Evolutionary conservation across 139 green algal genomes (phyloP), one percentile per base, ranked within the genome.

Genomic region (Tetraselmis chui): DNA sequence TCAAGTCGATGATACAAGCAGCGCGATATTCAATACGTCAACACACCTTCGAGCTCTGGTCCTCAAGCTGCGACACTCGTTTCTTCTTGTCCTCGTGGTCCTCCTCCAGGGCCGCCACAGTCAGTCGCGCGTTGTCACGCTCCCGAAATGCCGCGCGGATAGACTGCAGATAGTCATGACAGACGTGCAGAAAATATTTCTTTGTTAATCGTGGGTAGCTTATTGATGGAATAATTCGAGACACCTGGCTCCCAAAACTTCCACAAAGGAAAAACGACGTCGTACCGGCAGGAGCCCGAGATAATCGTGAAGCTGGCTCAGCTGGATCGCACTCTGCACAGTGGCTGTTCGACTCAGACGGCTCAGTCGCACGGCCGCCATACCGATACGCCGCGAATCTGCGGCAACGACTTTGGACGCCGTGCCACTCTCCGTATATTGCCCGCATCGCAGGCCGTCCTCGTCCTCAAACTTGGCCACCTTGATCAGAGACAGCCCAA

Each of bases 401-500:
- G 85, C 78, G 26, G 88, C 85, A 25, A 92, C 83, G 2, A 30
- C 59, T 26, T 84, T 82, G 23, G 84, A 81, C 24, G 81, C 83
- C 2, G 81, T 76, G 0, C 79, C 86, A 1, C 87, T 76, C 28
- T 89, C 83, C 0, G 83, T 90, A 84, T 93, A 93, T 27, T 75
- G 75, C 23, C 90, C 89, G 23, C 59, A 80, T 30, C 80, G 77
- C 28, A 30, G 77, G 1, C 85, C 89, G 29, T 88, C 86, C 31
- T 89, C 86, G 32, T 94, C 92, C 84, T 96, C 89, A 76, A 89
- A 93, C 81, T 92, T 91, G 28, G 83, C 89, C 32, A 94, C 59
- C 77, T 91, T 91, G 31, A 95, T 89, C 18, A 94, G 80, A 1
- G 89, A 81, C 28, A 97, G 82, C 0, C 93, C 93, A 28, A 96